phyloP scores from a whole-genome alignment of 352 stramenopile species.

The Phytophthora cactorum region DNA sequence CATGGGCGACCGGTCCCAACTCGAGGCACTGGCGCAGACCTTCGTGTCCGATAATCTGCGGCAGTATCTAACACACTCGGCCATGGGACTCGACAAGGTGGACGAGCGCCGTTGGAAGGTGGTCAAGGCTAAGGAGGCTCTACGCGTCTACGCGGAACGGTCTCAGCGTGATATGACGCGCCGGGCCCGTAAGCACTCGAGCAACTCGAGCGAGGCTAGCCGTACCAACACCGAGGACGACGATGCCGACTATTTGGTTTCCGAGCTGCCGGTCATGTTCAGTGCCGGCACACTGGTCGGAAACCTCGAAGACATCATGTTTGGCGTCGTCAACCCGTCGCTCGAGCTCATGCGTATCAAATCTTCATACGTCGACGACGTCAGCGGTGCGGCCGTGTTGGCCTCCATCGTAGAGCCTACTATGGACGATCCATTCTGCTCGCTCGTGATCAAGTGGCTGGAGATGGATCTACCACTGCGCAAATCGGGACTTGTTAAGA shows the following conservation, averaged over 20 bases:
- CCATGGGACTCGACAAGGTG: slow-evolving; percentile 33
- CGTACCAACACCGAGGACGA: slow-evolving; percentile 12
- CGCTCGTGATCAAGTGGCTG: slow-evolving; percentile 46
- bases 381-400: slow-evolving; percentile 47
- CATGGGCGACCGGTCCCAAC: slow-evolving; percentile 29
- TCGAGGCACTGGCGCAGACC: slow-evolving; percentile 33
- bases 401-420: slow-evolving; percentile 50
- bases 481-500: slow-evolving; percentile 36
- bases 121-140: slow-evolving; percentile 37
- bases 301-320: slow-evolving; percentile 49
- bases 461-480: slow-evolving; percentile 36
- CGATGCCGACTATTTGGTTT: slow-evolving; percentile 18
- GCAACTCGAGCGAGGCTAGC: slow-evolving; percentile 9
- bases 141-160: slow-evolving; percentile 38
- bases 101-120: slow-evolving; percentile 43
- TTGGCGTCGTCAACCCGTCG: slow-evolving; percentile 41
- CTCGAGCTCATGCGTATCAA: slow-evolving; percentile 49
- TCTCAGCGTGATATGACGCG: slow-evolving; percentile 35
- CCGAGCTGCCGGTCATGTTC: slow-evolving; percentile 35
- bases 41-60: slow-evolving; percentile 43
- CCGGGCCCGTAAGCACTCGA: slow-evolving; percentile 20
- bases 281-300: slow-evolving; percentile 38
- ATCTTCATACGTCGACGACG: slow-evolving; percentile 50
- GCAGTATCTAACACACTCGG: slow-evolving; percentile 46
- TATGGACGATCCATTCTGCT: slow-evolving; percentile 57